Base-by-base conservation (phyloP, 371 early-diverging fungal genomes). In the Mortierella sp. region DNA sequence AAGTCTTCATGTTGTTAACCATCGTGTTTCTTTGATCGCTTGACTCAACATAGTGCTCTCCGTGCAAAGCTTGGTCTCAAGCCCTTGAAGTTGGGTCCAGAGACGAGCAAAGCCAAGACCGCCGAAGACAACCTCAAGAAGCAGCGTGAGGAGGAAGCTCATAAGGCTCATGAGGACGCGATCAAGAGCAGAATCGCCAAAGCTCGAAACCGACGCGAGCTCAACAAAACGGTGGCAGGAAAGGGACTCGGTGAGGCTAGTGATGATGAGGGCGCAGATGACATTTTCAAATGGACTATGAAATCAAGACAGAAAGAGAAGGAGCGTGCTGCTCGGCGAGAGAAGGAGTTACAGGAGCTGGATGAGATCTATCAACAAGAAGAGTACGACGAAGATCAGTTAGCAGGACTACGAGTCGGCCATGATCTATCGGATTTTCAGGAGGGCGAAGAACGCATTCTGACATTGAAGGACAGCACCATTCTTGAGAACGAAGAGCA, bases 381-480 rank as follows among this genome's bases (percentile, higher is more conserved):
- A 25, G 67, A 64, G 24, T 70, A 77, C 31, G 55, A 68, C 9
- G 67, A 79, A 70, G 65, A 81, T 16, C 88, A 94, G 31, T 79
- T 96, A 3, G 67, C 81, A 2, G 97, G 96, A 1, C 66, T 96
- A 8, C 81, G 87, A 40, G 95, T 97, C 2, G 91, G 84, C 0
- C 96, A 96, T 71, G 86, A 83, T 44, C 28, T 94, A 39, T 67
- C 84, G 1, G 91, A 92, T 27, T 88, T 97, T 44, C 80, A 78
- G 5, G 91, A 89, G 63, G 91, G 88, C 14, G 84, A 82, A 2
- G 97, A 97, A 59, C 85, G 88, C 1, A 92, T 97, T 50, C 80
- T 98, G 60, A 94, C 95, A 0, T 76, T 98, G 19, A 94, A 94
- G 66, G 98, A 98, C 79, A 82, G 85, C 17, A 85, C 84, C 0